A percentile compares a stretch with the other conserved stretches of the same genome.
These are phyloP conservation scores for Setaria italica DNA, from an alignment of 202 grass and related monocot genomes.

Conservation along the genomic window DNA sequence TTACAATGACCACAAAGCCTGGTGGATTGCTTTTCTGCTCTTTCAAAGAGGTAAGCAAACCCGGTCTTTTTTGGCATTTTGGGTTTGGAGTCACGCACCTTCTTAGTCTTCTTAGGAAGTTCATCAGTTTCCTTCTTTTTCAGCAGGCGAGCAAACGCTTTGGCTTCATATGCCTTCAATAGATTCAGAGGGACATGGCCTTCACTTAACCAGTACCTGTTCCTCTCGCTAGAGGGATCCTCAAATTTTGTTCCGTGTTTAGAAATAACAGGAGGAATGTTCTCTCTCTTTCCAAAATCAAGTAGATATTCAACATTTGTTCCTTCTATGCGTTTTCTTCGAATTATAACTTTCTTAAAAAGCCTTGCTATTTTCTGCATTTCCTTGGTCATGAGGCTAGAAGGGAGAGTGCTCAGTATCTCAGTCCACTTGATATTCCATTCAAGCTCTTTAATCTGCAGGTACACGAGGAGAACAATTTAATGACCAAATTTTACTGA, in stretches of 20 bases:
- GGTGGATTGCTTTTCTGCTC: constrained; percentile 60
- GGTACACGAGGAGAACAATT: constrained; percentile 42
- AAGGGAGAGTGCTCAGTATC: constrained; percentile 65
- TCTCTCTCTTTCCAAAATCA: constrained; percentile 95
- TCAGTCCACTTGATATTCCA: constrained; percentile 92
- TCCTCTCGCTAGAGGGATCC: constrained; percentile 78
- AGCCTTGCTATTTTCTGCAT: constrained; percentile 74
- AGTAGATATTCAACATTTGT: constrained; percentile 81
- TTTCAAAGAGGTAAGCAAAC: constrained; percentile 75
- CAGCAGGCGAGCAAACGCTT: constrained; percentile 66
- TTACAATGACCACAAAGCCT: constrained; percentile 80
- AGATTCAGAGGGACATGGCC: constrained; percentile 77
- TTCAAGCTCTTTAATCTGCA: constrained; percentile 97
- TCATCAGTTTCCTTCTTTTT: constrained; percentile 75
- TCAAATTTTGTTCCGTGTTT: constrained; percentile 81
- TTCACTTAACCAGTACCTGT: constrained; percentile 95
- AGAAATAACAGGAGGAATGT: constrained; percentile 83
- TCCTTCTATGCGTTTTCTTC: constrained; percentile 69
- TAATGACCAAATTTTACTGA: constrained; percentile 30
- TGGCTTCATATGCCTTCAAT: constrained; percentile 90
- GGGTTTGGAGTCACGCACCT: constrained; percentile 35
- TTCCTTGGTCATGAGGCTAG: constrained; percentile 77
- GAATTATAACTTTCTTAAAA: constrained; percentile 97
- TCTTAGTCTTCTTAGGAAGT: constrained; percentile 58
- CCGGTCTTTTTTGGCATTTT: constrained; percentile 57